These are phyloP conservation scores for Umbelopsis vinacea DNA, from an alignment of 192 early-diverging fungal species.

Conservation along the genomic window DNA sequence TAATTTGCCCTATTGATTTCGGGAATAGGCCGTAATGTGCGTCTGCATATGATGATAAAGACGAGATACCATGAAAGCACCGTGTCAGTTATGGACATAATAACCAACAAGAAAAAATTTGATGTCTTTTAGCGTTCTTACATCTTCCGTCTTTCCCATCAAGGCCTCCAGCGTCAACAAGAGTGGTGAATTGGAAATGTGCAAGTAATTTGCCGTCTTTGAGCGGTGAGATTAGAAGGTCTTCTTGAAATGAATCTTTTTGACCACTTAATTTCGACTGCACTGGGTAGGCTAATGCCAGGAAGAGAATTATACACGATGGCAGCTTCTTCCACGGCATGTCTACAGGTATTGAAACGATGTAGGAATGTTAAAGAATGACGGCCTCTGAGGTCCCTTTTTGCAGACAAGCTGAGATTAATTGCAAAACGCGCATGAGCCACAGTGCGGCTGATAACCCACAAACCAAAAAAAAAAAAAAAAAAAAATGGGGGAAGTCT, in stretches of 20 bases:
- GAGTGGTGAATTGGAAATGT: constrained; percentile 77
- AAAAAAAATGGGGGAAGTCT: not conserved
- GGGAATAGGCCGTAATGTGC: constrained; percentile 85
- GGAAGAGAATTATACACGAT: not conserved
- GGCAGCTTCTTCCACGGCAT: constrained; percentile 5
- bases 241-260: constrained; percentile 55
- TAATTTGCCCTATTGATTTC: constrained; percentile 82
- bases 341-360: not conserved
- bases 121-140: not conserved
- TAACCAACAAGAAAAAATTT: not conserved
- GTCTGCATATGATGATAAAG: constrained; percentile 29
- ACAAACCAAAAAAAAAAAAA: not conserved
- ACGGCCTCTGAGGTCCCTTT: too few relatives aligned
- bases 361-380: too few relatives aligned
- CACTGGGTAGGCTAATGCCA: not conserved
- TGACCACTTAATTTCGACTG: not conserved
- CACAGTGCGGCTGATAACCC: not conserved
- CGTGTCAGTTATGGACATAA: too few relatives aligned
- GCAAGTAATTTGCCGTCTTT: constrained; percentile 80
- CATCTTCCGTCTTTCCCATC: not conserved
- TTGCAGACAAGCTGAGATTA: too few relatives aligned
- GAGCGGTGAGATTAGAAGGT: constrained; percentile 72
- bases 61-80: too few relatives aligned
- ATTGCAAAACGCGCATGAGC: not conserved
- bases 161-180: constrained; percentile 32